Base-by-base conservation (phyloP, 345 rosid genomes). In the Gossypium anomalum region DNA sequence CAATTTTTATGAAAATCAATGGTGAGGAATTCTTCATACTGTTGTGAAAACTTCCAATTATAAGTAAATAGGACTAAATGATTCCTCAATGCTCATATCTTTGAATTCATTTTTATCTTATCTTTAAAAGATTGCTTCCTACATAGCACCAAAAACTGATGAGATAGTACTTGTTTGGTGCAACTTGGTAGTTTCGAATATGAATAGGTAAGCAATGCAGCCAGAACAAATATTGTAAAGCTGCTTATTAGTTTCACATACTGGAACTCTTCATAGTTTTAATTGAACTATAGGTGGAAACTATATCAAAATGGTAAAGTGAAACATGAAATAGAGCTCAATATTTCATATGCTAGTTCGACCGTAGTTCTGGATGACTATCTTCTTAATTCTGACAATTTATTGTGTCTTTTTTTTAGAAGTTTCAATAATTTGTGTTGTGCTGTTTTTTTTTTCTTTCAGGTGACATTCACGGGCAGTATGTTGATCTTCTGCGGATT, bases 401-500 rank as follows among this genome's bases (percentile, higher is more conserved):
- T 52, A 29, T 47, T 43, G 44, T 4, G 7, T 19, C 51, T 66
- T 66, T 44, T 44, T 47, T 66, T 23, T 66, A 12, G 52, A 61
- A 22, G 70, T 51, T 74, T 15, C 16, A 23, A 66, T 73, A 22
- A 53, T 14, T 27, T 61, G 19, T 77, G 75, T 29, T 47, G 7
- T 76, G 71, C 76, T 34, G 41, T 34, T 34, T 34, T 34, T 34
- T 60, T 79, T 47, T 59, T 47, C 29, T 53, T 5, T 79, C 61
- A 89, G 95, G 98, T 83, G 98, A 93, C 80, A 91, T 93, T 76
- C 97, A 93, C 70, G 98, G 98, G 57, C 98, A 93, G 67, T 91
- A 91, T 70, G 74, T 89, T 57, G 97, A 93, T 82, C 93, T 93
- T 65, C 85, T 93, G 83, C 89, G 93, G 81, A 97, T 91, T 56